Evolutionary conservation across 495 filamentous ascomycete genomes (phyloP).

Genomic region (Cetradonia linearis): DNA sequence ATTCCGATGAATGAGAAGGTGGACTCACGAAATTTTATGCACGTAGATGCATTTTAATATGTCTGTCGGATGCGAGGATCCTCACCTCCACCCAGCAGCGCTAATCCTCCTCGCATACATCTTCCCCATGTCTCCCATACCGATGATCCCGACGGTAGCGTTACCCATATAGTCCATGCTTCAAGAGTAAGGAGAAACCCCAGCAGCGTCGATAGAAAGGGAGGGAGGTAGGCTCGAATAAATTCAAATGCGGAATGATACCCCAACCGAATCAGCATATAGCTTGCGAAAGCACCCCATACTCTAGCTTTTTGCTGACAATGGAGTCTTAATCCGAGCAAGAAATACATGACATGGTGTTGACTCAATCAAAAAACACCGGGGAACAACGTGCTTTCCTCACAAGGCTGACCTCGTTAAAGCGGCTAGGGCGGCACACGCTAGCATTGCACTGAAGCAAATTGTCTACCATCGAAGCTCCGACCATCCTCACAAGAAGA

Average conservation of each 20-base stretch:
- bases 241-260: slow-evolving; percentile 1
- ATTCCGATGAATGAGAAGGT: slow-evolving; percentile 19
- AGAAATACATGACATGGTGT: slow-evolving; percentile 8
- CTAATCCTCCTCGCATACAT: slow-evolving; percentile 91
- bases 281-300: neutral
- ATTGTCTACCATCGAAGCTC: slow-evolving; percentile 31
- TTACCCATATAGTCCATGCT: slow-evolving; percentile 7
- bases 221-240: neutral
- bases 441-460: neutral
- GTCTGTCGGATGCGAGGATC: too few relatives aligned
- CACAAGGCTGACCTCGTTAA: neutral
- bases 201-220: neutral
- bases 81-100: slow-evolving; percentile 89
- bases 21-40: slow-evolving; percentile 28
- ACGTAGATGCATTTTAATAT: neutral
- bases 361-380: too few relatives aligned
- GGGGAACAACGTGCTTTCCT: neutral
- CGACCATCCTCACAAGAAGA: slow-evolving; percentile 31
- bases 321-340: slow-evolving; percentile 3
- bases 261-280: slow-evolving; percentile 3
- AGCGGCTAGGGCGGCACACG: slow-evolving; percentile 12
- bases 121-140: slow-evolving; percentile 99
- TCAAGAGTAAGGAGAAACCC: neutral
- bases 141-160: slow-evolving; percentile 70
- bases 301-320: slow-evolving; percentile 2